Evolutionary conservation across 805 yeast species (phyloP), one percentile per base, ranked within the genome.

Genomic region (Yarrowia yakushimensis): DNA sequence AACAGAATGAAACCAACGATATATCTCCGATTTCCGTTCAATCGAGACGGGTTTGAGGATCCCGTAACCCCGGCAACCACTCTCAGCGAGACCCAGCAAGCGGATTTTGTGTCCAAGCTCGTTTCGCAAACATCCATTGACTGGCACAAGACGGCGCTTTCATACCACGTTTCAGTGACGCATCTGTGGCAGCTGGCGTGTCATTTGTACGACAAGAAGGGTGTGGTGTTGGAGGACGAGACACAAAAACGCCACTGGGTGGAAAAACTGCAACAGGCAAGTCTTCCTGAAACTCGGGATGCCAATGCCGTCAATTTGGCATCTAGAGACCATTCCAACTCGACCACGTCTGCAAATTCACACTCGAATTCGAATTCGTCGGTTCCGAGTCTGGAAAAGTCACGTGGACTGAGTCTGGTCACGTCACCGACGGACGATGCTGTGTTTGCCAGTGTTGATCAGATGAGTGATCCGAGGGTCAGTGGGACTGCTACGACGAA

Each of bases 171-270:
- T 13, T 23, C 59, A 3, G 43, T 52, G 12, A 12, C 13, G 7
- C 37, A 34, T 17, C 43, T 52, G 25, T 12, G 34, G 13, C 59
- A 52, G 25, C 43, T 34, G 33, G 43, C 43, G 2, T 52, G 42
- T 18, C 59, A 52, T 25, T 34, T 52, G 42, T 52, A 52, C 34
- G 59, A 52, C 41, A 48, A 48, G n/a, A 48, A 34, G 41, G 57
- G 57, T 31, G n/a, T 15, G 57, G 6, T 15, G 4, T 6, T 48
- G 41, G 41, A 46, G 13, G 54, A 31, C 22, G 55, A 22, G 15
- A 52, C 59, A 25, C 42, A 52, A 52, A 52, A 33, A 34, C 33
- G 23, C 22, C 22, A 48, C n/a, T 48, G 57, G 57, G 9, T 22
- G 57, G 41, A 48, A 3, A 48, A 48, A 12, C 30, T 48, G 7